Conservation (phyloP, 2,329 filamentous ascomycete species). For the Fusarium drepaniforme region DNA sequence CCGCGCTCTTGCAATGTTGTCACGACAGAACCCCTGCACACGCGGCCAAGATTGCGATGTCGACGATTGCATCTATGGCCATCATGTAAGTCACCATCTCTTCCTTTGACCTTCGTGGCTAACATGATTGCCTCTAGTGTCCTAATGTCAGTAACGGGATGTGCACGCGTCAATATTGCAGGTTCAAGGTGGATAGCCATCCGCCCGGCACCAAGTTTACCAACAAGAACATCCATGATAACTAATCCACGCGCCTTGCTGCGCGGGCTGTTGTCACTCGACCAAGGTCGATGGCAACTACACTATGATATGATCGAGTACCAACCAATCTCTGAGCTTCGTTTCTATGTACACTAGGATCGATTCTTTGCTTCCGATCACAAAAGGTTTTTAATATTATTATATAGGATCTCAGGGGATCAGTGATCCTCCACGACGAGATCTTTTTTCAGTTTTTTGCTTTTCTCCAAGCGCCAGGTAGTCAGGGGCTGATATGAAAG, state of each 20-base stretch:
- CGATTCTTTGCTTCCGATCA: conserved; percentile 7
- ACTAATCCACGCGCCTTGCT: conserved; percentile 35
- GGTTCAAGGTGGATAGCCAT: conserved; percentile 65
- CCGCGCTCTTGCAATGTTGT: conserved; percentile 66
- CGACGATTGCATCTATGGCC: conserved; percentile 72
- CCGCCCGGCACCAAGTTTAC: conserved; percentile 68
- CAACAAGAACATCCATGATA: conserved; percentile 50
- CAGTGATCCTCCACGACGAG: background rate
- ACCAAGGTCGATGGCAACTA: background rate
- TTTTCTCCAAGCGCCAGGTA: background rate
- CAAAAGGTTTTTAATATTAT: conserved; percentile 25
- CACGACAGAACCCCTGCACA: conserved; percentile 69
- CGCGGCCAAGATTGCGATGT: conserved; percentile 69
- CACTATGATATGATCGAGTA: conserved; percentile 2
- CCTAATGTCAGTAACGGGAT: conserved; percentile 63
- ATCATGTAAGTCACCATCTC: conserved; percentile 62
- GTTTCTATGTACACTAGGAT: conserved; percentile 20
- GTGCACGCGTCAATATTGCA: conserved; percentile 68
- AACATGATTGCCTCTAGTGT: conserved; percentile 54
- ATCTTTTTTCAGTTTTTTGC: background rate
- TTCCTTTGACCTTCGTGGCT: conserved; percentile 8
- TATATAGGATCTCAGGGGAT: background rate
- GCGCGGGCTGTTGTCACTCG: background rate
- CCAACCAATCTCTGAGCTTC: background rate
- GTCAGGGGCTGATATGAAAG: background rate